Percentiles rank a stretch among this genome's conserved stretches.
phyloP scores from a whole-genome alignment of 345 rosid genomes.

The Populus alba region DNA sequence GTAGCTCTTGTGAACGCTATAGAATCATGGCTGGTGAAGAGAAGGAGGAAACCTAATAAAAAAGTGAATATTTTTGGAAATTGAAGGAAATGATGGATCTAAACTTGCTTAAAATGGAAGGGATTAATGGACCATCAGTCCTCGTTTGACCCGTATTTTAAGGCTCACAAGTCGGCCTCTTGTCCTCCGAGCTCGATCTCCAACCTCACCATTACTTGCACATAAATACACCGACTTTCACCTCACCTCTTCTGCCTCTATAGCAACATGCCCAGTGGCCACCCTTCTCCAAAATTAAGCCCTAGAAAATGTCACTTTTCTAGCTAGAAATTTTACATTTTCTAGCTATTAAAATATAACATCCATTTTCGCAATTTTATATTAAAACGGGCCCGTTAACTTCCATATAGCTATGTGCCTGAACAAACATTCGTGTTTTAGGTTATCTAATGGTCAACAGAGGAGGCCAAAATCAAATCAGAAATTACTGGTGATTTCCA shows the following conservation, averaged over 20 bases:
- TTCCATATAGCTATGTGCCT: not conserved
- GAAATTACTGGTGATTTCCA: not conserved
- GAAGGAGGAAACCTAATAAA: constrained; percentile 17
- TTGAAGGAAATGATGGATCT: not conserved
- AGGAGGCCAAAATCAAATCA: not conserved
- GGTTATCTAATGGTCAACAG: not conserved
- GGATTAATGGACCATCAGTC: constrained; percentile 5
- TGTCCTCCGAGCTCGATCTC: not conserved
- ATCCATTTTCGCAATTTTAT: not conserved
- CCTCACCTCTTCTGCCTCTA: not conserved
- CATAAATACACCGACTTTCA: not conserved
- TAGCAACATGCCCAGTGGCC: not conserved
- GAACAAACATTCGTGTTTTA: not conserved
- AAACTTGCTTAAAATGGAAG: constrained; percentile 8
- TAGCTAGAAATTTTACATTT: not conserved
- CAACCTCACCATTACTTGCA: not conserved
- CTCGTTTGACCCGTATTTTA: constrained; percentile 32
- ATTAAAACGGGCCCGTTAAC: not conserved
- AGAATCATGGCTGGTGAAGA: constrained; percentile 8
- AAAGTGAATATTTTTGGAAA: not conserved
- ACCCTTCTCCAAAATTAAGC: not conserved
- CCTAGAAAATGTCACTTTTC: not conserved
- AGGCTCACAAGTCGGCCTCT: constrained; percentile 20
- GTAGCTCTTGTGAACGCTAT: not conserved
- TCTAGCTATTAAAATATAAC: not conserved